Conservation (phyloP, 2,329 filamentous ascomycete species). For the Zasmidium cellare region DNA sequence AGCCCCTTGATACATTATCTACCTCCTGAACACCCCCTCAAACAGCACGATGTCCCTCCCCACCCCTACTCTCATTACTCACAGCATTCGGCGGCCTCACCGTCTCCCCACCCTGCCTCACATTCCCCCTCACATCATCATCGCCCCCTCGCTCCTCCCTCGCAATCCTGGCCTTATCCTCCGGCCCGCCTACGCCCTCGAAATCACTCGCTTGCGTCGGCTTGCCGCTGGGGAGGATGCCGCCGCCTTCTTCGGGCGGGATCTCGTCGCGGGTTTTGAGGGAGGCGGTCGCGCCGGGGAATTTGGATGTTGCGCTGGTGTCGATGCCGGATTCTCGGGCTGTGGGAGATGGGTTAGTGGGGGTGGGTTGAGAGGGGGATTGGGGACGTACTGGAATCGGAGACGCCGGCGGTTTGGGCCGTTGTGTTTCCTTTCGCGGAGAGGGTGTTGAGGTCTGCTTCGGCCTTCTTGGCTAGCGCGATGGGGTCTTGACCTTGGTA, state of each 20-base stretch:
- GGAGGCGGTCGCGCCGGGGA: conserved; percentile 46
- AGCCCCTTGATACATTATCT: no score
- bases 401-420: background rate
- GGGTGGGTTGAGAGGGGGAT: background rate
- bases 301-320: conserved; percentile 40
- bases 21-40: no score
- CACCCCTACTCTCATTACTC: no score
- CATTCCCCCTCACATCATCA: conserved; percentile 42
- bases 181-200: conserved; percentile 50
- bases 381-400: conserved; percentile 1
- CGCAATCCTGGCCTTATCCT: conserved; percentile 43
- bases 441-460: conserved; percentile 50
- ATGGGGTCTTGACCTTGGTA: conserved; percentile 44
- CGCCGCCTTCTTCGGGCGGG: conserved; percentile 48
- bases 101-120: conserved; percentile 38
- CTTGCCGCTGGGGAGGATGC: conserved; percentile 42
- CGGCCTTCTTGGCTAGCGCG: conserved; percentile 48
- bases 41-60: no score
- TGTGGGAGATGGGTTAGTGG: conserved; percentile 21
- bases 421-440: conserved; percentile 33
- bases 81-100: no score
- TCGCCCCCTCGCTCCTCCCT: conserved; percentile 42
- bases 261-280: conserved; percentile 50
- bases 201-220: conserved; percentile 51
- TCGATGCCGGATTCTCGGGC: conserved; percentile 51